phyloP scores from a whole-genome alignment of 2,329 filamentous ascomycete genomes.

The Chrysoporthe austroafricana region DNA sequence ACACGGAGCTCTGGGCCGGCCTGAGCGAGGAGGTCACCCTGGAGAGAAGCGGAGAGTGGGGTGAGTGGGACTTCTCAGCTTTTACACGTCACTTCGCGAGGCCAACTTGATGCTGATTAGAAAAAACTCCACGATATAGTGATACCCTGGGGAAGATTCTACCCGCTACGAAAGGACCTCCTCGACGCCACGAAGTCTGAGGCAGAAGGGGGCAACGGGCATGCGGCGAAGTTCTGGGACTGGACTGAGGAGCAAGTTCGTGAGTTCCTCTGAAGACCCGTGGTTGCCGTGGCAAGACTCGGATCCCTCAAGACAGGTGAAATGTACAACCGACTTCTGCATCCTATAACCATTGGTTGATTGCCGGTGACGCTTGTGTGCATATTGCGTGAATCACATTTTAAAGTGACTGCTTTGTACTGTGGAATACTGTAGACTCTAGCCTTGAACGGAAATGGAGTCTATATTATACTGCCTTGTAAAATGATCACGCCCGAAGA shows the following conservation, averaged over 20 bases:
- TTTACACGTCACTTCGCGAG: background rate
- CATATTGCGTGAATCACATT: background rate
- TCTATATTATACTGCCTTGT: too few relatives aligned
- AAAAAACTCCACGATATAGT: background rate
- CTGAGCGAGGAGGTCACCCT: slow-evolving; percentile 4
- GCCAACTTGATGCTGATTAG: background rate
- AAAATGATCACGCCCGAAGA: too few relatives aligned
- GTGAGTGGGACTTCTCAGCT: background rate
- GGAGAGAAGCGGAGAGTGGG: slow-evolving; percentile 4
- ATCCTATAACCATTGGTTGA: background rate
- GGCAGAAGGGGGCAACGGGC: slow-evolving; percentile 44
- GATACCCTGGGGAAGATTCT: slow-evolving; percentile 6
- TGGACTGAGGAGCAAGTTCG: slow-evolving; percentile 46
- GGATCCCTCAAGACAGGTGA: background rate
- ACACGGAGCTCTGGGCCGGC: slow-evolving; percentile 37
- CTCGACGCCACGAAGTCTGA: slow-evolving; percentile 35
- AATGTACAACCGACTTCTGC: background rate
- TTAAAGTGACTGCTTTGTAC: too few relatives aligned
- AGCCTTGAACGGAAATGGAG: too few relatives aligned
- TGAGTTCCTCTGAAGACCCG: slow-evolving; percentile 15
- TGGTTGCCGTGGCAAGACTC: background rate
- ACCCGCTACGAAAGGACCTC: background rate
- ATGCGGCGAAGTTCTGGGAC: slow-evolving; percentile 43
- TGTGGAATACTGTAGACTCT: too few relatives aligned
- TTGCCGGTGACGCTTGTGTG: background rate